Conservation (phyloP, 2,329 filamentous ascomycete species). For the Moelleriella libera region DNA sequence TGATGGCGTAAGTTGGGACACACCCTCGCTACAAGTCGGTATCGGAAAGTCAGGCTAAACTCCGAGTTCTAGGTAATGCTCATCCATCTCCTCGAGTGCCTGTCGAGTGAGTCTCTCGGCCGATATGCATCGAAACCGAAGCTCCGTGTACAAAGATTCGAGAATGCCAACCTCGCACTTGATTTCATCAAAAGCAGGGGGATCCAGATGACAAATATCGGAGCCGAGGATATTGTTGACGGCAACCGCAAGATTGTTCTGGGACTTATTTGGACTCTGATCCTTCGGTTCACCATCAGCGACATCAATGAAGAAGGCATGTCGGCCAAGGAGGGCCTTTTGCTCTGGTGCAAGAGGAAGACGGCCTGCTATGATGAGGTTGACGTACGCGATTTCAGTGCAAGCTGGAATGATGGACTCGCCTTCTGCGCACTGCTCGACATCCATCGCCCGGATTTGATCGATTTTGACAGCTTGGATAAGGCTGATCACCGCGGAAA, state of each 20-base stretch:
- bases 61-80: constrained; percentile 56
- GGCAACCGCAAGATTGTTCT: constrained; percentile 96
- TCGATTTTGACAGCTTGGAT: constrained; percentile 90
- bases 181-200: constrained; percentile 83
- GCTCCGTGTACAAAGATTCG: constrained; percentile 89
- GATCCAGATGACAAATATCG: constrained; percentile 97
- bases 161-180: constrained; percentile 92
- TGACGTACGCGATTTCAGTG: constrained; percentile 85
- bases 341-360: constrained; percentile 96
- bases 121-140: constrained; percentile 95
- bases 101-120: constrained; percentile 86
- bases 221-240: constrained; percentile 94
- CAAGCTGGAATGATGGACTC: constrained; percentile 93
- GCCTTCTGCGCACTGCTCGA: constrained; percentile 94
- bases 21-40: neutral
- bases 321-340: constrained; percentile 88
- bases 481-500: constrained; percentile 90
- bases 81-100: constrained; percentile 92
- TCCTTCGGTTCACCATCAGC: constrained; percentile 94
- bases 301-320: constrained; percentile 97
- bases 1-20: constrained; percentile 60
- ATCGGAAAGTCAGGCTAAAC: constrained; percentile 1
- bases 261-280: constrained; percentile 94
- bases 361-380: constrained; percentile 98
- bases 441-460: constrained; percentile 92